Base-by-base conservation (phyloP, 352 stramenopile species). In the Phytophthora sojae region DNA sequence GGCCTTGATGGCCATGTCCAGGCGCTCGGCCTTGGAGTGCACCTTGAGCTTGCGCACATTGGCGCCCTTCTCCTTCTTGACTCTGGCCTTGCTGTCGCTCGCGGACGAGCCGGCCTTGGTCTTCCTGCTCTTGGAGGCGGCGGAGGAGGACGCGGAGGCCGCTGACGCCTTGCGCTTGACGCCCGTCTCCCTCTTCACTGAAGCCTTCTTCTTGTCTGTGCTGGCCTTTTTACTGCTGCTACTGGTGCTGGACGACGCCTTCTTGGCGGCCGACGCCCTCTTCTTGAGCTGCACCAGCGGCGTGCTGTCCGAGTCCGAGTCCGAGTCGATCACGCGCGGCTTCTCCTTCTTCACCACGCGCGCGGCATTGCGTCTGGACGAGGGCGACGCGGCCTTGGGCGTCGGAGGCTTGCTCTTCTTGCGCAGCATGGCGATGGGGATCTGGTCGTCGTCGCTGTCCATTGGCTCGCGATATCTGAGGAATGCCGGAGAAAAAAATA, bases 1-100 rank as follows among this genome's bases (percentile, higher is more conserved):
- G 62, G 98, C 95, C 82, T 99, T 98, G 78, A 99, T 99, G 17
- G 97, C 97, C 87, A 98, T 98, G 59, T 98, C 92, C 57, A 99
- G 86, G 11, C 93, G 89, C 77, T 99, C 96, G 45, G 88, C 75
- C 69, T 98, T 98, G 47, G 95, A 97, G 35, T 98, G 84, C 56
- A 97, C 86, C 75, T 99, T 99, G 45, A 98, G 83, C 71, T 97
- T 97, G 32, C 87, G 85, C 62, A 95, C 75, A 21, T 81, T 89
- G 3, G 32, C 51, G 4, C 64, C 69, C 47, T 77, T 79, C 61
- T 88, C 84, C 12, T 64, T 81, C 76, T 92, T 94, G 51, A 81
- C 57, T 25, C 69, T 85, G 25, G 79, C 66, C 47, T 79, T 90
- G 14, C 61, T 64, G 60, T 63, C 71, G 8, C 61, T 60, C 44